These are phyloP conservation scores for Curvularia hawaiiensis DNA, from an alignment of 2,329 filamentous ascomycete species.

Conservation along the genomic window DNA sequence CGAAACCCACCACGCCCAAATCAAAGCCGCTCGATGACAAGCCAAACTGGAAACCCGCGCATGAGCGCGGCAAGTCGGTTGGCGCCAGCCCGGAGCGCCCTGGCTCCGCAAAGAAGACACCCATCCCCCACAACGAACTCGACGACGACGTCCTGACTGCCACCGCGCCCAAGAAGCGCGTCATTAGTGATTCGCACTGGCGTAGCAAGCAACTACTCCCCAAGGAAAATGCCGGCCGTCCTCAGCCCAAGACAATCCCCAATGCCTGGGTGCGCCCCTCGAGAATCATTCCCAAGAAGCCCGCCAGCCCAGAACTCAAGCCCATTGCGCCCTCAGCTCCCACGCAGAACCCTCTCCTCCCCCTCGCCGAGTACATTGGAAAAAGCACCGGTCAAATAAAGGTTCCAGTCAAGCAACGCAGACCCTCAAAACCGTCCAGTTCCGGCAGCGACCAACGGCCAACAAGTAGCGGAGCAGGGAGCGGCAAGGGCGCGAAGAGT, in stretches of 20 bases:
- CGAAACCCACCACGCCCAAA: slow-evolving; percentile 34
- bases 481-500: slow-evolving; percentile 30
- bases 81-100: slow-evolving; percentile 37
- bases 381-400: slow-evolving; percentile 37
- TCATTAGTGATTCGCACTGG: slow-evolving; percentile 94
- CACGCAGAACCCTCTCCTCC: slow-evolving; percentile 23
- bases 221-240: slow-evolving; percentile 35
- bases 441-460: slow-evolving; percentile 41
- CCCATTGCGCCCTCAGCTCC: slow-evolving; percentile 17
- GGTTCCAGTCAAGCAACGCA: slow-evolving; percentile 28
- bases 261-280: slow-evolving; percentile 48
- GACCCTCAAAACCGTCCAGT: slow-evolving; percentile 39
- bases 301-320: slow-evolving; percentile 15
- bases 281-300: slow-evolving; percentile 30
- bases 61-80: slow-evolving; percentile 31
- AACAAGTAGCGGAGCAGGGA: slow-evolving; percentile 41
- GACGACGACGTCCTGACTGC: slow-evolving; percentile 54
- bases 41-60: slow-evolving; percentile 32
- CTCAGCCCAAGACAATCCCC: slow-evolving; percentile 43
- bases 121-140: slow-evolving; percentile 45
- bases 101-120: slow-evolving; percentile 39
- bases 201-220: slow-evolving; percentile 57
- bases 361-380: slow-evolving; percentile 34
- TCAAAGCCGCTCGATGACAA: slow-evolving; percentile 33
- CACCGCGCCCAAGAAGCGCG: slow-evolving; percentile 82